Conservation (phyloP, 2,329 filamentous ascomycete species). For the Colletotrichum melonis region DNA sequence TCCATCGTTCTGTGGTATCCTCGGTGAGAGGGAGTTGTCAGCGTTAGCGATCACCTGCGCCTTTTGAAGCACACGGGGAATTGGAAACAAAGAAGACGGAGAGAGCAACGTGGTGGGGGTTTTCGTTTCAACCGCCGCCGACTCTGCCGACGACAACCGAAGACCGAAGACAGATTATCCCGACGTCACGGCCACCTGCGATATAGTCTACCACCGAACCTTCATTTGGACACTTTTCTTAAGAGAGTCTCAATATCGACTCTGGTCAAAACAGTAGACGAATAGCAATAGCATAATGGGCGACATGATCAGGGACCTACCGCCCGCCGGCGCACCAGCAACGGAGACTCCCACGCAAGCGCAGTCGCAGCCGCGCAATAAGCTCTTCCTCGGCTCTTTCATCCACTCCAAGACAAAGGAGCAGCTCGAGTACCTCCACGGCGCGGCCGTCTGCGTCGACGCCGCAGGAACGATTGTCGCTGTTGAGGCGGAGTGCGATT, state of each 20-base stretch:
- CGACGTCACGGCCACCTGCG: not conserved
- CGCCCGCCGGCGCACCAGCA: constrained; percentile 1
- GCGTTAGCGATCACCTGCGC: not conserved
- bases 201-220: not conserved
- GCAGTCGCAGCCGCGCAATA: constrained; percentile 41
- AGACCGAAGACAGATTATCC: not conserved
- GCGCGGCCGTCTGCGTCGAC: constrained; percentile 64
- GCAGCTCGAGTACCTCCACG: constrained; percentile 63
- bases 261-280: not conserved
- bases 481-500: constrained; percentile 51
- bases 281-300: constrained; percentile 1
- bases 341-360: not conserved
- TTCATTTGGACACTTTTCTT: not conserved
- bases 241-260: not conserved
- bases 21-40: not conserved
- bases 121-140: not conserved
- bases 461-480: constrained; percentile 60
- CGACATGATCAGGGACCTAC: constrained; percentile 30
- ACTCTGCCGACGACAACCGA: constrained; percentile 14
- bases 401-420: constrained; percentile 62
- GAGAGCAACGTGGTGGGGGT: not conserved
- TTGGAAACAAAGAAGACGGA: not conserved
- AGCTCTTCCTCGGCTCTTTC: constrained; percentile 67
- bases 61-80: not conserved
- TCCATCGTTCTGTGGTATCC: not conserved